Base-by-base conservation (phyloP, 177 flowering plant species). In the Tripterygium wilfordii region DNA sequence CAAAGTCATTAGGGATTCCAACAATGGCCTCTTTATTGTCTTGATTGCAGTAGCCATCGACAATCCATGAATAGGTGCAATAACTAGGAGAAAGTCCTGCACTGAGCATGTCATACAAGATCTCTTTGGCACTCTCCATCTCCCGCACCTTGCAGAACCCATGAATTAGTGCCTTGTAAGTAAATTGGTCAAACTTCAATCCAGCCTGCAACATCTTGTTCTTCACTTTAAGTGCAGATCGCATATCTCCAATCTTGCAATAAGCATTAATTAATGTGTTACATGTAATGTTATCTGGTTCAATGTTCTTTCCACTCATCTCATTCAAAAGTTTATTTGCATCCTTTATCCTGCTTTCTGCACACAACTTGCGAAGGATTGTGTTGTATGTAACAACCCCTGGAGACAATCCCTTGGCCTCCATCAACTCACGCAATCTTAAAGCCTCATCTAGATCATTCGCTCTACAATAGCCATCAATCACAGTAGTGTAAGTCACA, bases 231-330 rank as follows among this genome's bases (percentile, higher is more conserved):
- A 72, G 27, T 14, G 96, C 95, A 43, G 90, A 85, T 8, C 15
- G 45, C 83, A 77, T 76, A 67, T 88, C 89, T 49, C 95, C 85
- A 33, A 74, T 80, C 65, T 87, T 90, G 68, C 85, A 75, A 36
- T 85, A 90, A 28, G 96, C 96, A 71, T 90, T 87, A 26, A 87
- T 78, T 73, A 90, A 69, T 20, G 97, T 90, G 63, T 90, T 90
- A 61, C 96, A 85, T 4, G 97, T 85, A 49, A 83, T 57, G 60
- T 61, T 81, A 51, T 90, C 96, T 31, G 95, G 88, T 60, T 82
- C 75, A 28, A 90, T 48, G 40, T 73, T 82, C 61, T 64, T 74
- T 18, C 71, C 89, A 42, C 65, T 72, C 97, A 87, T 87, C 60
- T 87, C 91, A 62, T 57, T 72, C 74, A 88, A 66, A 8, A 88